Conservation (phyloP, 1,284 basidiomycete genomes). For the Inonotus hispidus region DNA sequence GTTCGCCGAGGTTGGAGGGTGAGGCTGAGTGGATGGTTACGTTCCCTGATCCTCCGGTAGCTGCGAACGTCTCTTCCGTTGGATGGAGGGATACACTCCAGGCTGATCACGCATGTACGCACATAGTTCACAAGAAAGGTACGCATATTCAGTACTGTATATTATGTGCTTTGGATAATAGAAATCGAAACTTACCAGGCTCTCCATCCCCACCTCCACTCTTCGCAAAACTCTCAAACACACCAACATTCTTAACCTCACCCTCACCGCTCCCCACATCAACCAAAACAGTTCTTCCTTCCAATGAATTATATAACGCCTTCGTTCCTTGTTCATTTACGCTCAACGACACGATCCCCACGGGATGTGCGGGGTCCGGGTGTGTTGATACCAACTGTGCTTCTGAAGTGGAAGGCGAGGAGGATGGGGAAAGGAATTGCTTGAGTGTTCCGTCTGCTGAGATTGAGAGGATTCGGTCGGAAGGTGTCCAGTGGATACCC, state of each 20-base stretch:
- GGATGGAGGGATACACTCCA: conserved; percentile 82
- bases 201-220: conserved; percentile 43
- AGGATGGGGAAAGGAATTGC: conserved; percentile 54
- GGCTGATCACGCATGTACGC: conserved; percentile 38
- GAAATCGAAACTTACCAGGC: conserved; percentile 51
- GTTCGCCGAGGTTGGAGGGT: conserved; percentile 55
- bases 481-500: conserved; percentile 69
- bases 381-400: conserved; percentile 53
- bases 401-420: neutral
- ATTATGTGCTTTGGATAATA: neutral
- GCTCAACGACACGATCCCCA: conserved; percentile 70
- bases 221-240: conserved; percentile 65
- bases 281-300: conserved; percentile 72
- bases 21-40: conserved; percentile 62
- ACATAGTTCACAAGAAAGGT: neutral
- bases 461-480: conserved; percentile 60
- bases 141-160: neutral
- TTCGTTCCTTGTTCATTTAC: conserved; percentile 55
- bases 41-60: conserved; percentile 72
- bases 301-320: conserved; percentile 73
- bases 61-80: conserved; percentile 64
- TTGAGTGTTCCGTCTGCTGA: conserved; percentile 73
- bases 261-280: conserved; percentile 57
- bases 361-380: neutral
- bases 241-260: conserved; percentile 33